phyloP scores from a whole-genome alignment of 2,329 filamentous ascomycete genomes.

The Seiridium unicorne region DNA sequence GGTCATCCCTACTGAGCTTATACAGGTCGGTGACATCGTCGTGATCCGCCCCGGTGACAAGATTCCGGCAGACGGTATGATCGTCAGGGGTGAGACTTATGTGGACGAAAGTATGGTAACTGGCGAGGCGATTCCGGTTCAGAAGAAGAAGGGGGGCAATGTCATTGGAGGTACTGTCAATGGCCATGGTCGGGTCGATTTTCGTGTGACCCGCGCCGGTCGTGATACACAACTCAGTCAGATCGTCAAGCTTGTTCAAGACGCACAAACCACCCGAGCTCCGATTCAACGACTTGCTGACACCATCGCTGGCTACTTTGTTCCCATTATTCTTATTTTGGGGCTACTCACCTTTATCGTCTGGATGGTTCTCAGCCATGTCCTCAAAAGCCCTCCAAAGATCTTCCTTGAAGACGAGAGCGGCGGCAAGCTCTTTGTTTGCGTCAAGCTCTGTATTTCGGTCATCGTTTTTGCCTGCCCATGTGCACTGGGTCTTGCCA shows the following conservation, averaged over 20 bases:
- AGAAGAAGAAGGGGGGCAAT: constrained; percentile 76
- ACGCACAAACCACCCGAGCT: constrained; percentile 90
- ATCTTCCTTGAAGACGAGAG: constrained; percentile 80
- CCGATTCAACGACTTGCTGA: constrained; percentile 95
- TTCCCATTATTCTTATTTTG: constrained; percentile 82
- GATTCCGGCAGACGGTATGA: constrained; percentile 85
- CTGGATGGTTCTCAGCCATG: constrained; percentile 95
- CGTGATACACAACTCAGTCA: constrained; percentile 96
- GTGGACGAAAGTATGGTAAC: constrained; percentile 99
- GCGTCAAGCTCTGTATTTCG: constrained; percentile 94
- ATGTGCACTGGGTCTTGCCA: constrained; percentile 92
- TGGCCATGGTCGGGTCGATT: constrained; percentile 85
- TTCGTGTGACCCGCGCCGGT: constrained; percentile 87
- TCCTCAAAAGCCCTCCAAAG: constrained; percentile 77
- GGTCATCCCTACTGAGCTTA: constrained; percentile 87
- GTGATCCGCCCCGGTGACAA: constrained; percentile 94
- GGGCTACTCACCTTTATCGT: constrained; percentile 81
- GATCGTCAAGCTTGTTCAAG: constrained; percentile 97
- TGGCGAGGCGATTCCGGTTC: constrained; percentile 91
- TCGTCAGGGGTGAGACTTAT: constrained; percentile 88
- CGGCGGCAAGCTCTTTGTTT: constrained; percentile 94
- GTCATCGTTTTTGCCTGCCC: constrained; percentile 98
- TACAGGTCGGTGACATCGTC: constrained; percentile 91
- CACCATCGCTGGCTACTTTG: constrained; percentile 87
- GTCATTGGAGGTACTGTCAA: constrained; percentile 96